These are phyloP conservation scores for Pyronema omphalodes DNA, from an alignment of 495 filamentous ascomycete species.

Conservation along the genomic window DNA sequence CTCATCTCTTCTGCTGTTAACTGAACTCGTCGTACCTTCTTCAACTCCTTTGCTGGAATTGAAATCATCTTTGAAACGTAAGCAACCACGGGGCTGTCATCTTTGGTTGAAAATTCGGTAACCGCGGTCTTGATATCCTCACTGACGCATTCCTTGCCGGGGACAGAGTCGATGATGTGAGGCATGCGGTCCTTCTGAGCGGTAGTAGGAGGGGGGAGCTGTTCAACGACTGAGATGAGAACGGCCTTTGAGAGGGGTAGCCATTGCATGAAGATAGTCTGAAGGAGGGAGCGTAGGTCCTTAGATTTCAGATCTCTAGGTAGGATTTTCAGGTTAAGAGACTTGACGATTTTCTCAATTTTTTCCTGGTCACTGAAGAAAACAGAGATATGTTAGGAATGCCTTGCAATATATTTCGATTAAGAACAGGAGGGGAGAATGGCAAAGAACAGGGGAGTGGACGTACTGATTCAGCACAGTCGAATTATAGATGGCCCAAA, in stretches of 20 bases:
- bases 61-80: constrained; percentile 99
- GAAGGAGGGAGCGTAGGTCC: constrained; percentile 69
- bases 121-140: constrained; percentile 55
- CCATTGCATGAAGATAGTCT: constrained; percentile 73
- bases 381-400: background rate
- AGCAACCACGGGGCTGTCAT: constrained; percentile 64
- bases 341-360: constrained; percentile 89
- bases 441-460: constrained; percentile 6
- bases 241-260: constrained; percentile 83
- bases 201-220: constrained; percentile 65
- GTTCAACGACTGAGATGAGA: constrained; percentile 82
- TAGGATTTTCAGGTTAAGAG: constrained; percentile 62
- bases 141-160: constrained; percentile 52
- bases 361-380: constrained; percentile 50
- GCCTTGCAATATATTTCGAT: constrained; percentile 20
- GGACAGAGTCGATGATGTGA: constrained; percentile 58
- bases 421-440: constrained; percentile 5
- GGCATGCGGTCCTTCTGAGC: constrained; percentile 74
- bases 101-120: constrained; percentile 50
- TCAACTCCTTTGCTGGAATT: constrained; percentile 75
- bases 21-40: constrained; percentile 49
- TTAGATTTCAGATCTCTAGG: constrained; percentile 67
- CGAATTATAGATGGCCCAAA: constrained; percentile 93
- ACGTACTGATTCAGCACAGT: constrained; percentile 32
- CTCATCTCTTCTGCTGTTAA: constrained; percentile 78